Percentiles rank a stretch among this genome's conserved stretches.
These are phyloP conservation scores for Trametes villosa DNA, from an alignment of 768 basidiomycete genomes.

Conservation along the genomic window DNA sequence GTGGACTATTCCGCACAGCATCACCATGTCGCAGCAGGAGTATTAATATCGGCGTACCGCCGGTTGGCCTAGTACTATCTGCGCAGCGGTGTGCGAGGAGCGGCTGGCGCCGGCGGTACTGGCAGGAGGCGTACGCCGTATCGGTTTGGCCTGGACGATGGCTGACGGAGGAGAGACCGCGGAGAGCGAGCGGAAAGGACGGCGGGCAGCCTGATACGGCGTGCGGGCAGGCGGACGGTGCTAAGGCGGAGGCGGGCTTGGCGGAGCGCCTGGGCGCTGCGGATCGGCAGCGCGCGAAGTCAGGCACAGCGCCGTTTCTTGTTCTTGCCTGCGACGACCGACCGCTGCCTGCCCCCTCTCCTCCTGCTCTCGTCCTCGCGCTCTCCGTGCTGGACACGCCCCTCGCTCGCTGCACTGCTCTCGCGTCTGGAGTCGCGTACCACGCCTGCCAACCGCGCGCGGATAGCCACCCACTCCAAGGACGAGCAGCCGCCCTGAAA, in stretches of 20 bases:
- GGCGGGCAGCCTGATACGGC: background rate
- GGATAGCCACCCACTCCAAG: conserved; percentile 5
- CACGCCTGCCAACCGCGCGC: background rate
- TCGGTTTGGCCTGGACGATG: no score
- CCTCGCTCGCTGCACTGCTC: conserved; percentile 5
- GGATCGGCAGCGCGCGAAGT: no score
- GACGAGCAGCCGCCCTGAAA: conserved; percentile 1
- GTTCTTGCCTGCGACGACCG: background rate
- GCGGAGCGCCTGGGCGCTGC: background rate
- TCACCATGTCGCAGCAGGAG: no score
- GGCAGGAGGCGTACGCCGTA: no score
- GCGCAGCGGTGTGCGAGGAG: no score
- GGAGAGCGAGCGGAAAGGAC: background rate
- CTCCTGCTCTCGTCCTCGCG: background rate
- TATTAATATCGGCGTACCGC: no score
- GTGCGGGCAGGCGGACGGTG: background rate
- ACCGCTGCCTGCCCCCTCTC: background rate
- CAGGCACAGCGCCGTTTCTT: background rate
- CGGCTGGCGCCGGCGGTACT: no score
- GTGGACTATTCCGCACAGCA: no score
- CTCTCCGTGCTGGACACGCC: conserved; percentile 21
- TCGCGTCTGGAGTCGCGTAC: background rate
- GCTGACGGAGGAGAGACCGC: no score
- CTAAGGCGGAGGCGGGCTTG: no score
- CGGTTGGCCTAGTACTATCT: no score